These are phyloP conservation scores for Patellifolia procumbens DNA, from an alignment of 179 eudicot genomes.

Conservation along the genomic window DNA sequence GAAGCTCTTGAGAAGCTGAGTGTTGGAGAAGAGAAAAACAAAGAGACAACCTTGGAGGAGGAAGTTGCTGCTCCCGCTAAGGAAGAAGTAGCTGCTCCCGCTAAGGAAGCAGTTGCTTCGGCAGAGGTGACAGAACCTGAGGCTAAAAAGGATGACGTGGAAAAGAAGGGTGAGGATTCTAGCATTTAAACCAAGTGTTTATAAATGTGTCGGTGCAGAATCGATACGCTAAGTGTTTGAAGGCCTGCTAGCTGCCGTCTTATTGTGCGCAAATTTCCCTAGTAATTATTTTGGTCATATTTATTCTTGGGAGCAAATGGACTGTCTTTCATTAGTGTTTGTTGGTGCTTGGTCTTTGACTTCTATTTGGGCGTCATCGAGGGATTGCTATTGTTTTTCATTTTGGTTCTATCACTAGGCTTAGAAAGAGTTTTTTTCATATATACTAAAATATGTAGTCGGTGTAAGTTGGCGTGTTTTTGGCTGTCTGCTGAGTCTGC, in stretches of 20 bases:
- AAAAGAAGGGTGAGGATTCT: conserved; percentile 37
- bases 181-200: conserved; percentile 27
- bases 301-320: conserved; percentile 22
- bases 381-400: conserved; percentile 13
- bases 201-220: background rate
- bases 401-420: conserved; percentile 12
- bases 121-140: conserved; percentile 28
- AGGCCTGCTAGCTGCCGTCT: conserved; percentile 10
- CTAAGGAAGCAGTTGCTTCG: conserved; percentile 3
- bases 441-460: conserved; percentile 14
- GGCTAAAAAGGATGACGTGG: conserved; percentile 33
- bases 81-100: conserved; percentile 17
- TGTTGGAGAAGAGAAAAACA: conserved; percentile 48
- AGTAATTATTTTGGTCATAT: conserved; percentile 20
- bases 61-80: conserved; percentile 28
- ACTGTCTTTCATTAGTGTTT: conserved; percentile 14
- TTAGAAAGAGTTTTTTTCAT: conserved; percentile 1
- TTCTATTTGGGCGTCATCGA: conserved; percentile 14
- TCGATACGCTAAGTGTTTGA: background rate
- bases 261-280: conserved; percentile 3
- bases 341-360: conserved; percentile 14
- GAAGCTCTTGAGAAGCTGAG: conserved; percentile 58
- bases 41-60: conserved; percentile 25
- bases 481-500: conserved; percentile 16
- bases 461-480: conserved; percentile 31